Evolutionary conservation across 2,329 filamentous ascomycete species (phyloP), one percentile per base, ranked within the genome.

Genomic region (Calonectria montana): DNA sequence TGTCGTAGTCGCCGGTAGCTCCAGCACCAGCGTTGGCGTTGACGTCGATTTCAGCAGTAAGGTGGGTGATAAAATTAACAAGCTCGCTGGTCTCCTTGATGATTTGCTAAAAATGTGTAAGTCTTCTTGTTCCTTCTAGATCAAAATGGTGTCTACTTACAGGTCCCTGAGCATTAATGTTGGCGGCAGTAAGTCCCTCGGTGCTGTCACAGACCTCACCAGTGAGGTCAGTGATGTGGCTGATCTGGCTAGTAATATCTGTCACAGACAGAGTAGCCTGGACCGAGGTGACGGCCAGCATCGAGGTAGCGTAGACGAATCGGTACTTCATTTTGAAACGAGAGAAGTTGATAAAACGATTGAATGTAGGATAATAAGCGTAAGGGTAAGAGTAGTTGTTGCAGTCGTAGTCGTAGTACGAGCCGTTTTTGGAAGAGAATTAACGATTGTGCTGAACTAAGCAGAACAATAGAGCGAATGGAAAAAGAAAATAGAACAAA

Each of bases 301-400:
- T 45, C 37, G 57, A 62, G 57, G 57, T 45, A 62, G 57, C 57
- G 57, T 27, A 43, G 29, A 62, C 37, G 12, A 62, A 62, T 45
- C 39, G n/a, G 57, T 43, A 62, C 57, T 62, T 41, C 57, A 62
- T 62, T 31, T 62, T 62, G 57, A 45, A 43, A 62, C 37, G 57
- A 45, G 35, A 23, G 57, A 29, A 21, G 37, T 62, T 21, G 37
- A 18, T 29, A 45, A 31, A 62, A 62, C 57, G 57, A 62, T 62
- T 62, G 53, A 59, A 59, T 25, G 12, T 57, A 35, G 35, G 31
- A 35, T 61, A 61, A 31, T 39, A 25, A 37, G n/a, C 37, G 50
- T 55, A 55, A 12, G 15, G 27, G 47, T 29, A 29, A 9, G 13
- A 53, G 31, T 55, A 57, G 53, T 23, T 6, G 41, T 47, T 12